A percentile compares a stretch with the other conserved stretches of the same genome.
These are phyloP conservation scores for Dorcoceras hygrometricum DNA, from an alignment of 257 asterid species.

Conservation along the genomic window DNA sequence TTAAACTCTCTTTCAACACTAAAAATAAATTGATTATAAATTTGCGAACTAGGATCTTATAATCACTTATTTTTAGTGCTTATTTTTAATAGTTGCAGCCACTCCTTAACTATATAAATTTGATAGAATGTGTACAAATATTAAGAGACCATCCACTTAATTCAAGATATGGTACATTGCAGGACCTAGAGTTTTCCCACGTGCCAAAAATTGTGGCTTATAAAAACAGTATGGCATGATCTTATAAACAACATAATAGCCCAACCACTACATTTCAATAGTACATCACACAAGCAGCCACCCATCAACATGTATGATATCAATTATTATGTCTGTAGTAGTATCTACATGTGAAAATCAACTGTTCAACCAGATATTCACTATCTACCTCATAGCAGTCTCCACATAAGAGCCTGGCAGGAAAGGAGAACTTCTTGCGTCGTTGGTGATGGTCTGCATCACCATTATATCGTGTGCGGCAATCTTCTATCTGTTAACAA, in stretches of 20 bases:
- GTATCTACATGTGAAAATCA: background rate
- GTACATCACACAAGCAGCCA: background rate
- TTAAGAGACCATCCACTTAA: background rate
- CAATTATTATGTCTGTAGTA: background rate
- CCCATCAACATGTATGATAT: background rate
- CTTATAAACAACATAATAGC: background rate
- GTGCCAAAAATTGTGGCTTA: background rate
- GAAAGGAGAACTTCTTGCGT: slow-evolving; percentile 89
- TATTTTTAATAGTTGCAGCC: too few relatives aligned
- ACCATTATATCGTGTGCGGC: slow-evolving; percentile 94
- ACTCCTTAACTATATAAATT: background rate
- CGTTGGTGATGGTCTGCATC: slow-evolving; percentile 97
- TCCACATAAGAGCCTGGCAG: slow-evolving; percentile 94
- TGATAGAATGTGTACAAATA: background rate
- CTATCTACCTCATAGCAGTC: slow-evolving; percentile 86
- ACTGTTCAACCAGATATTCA: background rate
- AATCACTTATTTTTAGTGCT: too few relatives aligned
- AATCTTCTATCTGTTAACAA: slow-evolving; percentile 78
- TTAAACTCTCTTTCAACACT: too few relatives aligned
- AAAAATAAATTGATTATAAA: too few relatives aligned
- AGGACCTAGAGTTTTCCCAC: background rate
- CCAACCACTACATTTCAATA: too few relatives aligned
- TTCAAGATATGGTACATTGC: background rate
- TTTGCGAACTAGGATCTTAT: too few relatives aligned
- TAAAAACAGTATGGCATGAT: background rate